Percentiles rank a stretch among this genome's conserved stretches.
Evolutionary conservation across 768 basidiomycete species (phyloP).

Genomic region (Steccherinum ochraceum): DNA sequence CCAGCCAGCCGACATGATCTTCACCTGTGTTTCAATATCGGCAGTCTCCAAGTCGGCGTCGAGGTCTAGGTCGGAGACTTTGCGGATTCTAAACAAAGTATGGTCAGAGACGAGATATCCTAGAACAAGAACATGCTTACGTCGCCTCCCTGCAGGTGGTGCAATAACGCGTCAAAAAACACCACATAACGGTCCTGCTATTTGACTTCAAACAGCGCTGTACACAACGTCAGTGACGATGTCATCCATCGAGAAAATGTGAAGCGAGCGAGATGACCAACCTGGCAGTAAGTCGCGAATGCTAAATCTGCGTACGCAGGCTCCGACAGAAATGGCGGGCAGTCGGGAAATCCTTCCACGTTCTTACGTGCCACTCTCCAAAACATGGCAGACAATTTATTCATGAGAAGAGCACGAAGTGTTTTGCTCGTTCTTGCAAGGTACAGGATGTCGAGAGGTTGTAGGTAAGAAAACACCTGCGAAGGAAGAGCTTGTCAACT

Average conservation of each 20-base stretch:
- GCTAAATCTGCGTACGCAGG: slow-evolving; percentile 9
- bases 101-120: too few species aligned
- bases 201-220: too few species aligned
- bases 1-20: too few species aligned
- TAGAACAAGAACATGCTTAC: too few species aligned
- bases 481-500: not conserved
- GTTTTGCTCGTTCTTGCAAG: slow-evolving; percentile 5
- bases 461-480: not conserved
- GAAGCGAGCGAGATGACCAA: not conserved
- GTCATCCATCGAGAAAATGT: not conserved
- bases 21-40: too few species aligned
- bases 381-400: not conserved
- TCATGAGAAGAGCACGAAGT: slow-evolving; percentile 4
- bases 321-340: slow-evolving; percentile 7
- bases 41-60: too few species aligned
- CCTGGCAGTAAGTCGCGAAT: slow-evolving; percentile 7
- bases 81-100: too few species aligned
- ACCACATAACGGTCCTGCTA: not conserved
- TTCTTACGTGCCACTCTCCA: slow-evolving; percentile 7
- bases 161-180: not conserved
- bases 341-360: not conserved
- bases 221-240: too few species aligned
- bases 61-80: too few species aligned
- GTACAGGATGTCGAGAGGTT: slow-evolving; percentile 3
- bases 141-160: not conserved